Percentiles rank a stretch among this genome's conserved stretches.
Evolutionary conservation across 1,284 basidiomycete species (phyloP).

Genomic region (Cutaneotrichosporon cyanovorans): DNA sequence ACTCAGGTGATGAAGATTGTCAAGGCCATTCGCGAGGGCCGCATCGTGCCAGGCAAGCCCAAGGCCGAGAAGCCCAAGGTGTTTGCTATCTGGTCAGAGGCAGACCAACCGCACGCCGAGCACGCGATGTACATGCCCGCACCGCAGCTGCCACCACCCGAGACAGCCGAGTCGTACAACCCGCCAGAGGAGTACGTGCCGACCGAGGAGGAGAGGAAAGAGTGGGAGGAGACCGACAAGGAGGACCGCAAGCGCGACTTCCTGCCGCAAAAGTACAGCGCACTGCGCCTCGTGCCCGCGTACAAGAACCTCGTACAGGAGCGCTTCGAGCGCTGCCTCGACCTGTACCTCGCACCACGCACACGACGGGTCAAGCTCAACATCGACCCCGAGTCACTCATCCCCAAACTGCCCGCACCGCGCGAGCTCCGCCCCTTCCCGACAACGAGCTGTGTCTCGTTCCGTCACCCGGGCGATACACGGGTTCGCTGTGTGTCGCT

Average conservation of each 20-base stretch:
- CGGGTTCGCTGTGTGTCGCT: constrained; percentile 70
- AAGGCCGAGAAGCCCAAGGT: constrained; percentile 60
- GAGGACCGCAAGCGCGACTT: constrained; percentile 89
- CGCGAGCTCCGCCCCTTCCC: constrained; percentile 92
- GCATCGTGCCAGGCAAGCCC: constrained; percentile 84
- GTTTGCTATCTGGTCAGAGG: constrained; percentile 79
- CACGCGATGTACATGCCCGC: constrained; percentile 76
- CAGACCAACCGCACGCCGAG: constrained; percentile 60
- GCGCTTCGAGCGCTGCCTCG: constrained; percentile 87
- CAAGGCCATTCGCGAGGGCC: constrained; percentile 90
- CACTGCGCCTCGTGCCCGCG: constrained; percentile 82
- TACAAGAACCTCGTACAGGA: constrained; percentile 91
- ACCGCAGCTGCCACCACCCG: constrained; percentile 82
- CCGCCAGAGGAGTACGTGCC: constrained; percentile 96
- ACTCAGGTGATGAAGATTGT: constrained; percentile 98
- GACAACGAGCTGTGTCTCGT: constrained; percentile 66
- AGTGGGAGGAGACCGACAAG: constrained; percentile 77
- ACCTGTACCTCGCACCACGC: constrained; percentile 93
- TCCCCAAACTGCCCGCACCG: constrained; percentile 93
- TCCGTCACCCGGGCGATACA: constrained; percentile 55
- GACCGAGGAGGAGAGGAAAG: constrained; percentile 71
- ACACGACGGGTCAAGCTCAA: constrained; percentile 79
- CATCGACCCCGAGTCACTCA: constrained; percentile 80
- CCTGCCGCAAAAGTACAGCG: constrained; percentile 77
- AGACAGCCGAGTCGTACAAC: constrained; percentile 94